Conservation (phyloP, 345 rosid species). For the Cochlearia excelsa region DNA sequence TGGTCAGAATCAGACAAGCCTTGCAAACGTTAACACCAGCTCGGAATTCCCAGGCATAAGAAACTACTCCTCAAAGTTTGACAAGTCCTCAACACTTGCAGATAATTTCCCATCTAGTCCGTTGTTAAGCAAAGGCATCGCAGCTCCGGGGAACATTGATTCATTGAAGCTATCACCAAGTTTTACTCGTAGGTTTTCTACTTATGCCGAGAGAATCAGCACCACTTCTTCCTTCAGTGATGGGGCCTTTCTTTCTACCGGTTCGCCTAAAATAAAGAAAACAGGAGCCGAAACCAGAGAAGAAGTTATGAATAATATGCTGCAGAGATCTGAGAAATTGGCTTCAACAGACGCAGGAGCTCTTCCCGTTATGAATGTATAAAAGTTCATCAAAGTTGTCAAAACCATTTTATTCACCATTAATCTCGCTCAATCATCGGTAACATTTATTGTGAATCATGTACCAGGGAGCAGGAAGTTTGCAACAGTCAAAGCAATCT, state of each 20-base stretch:
- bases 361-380: slow-evolving; percentile 62
- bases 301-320: slow-evolving; percentile 55
- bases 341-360: slow-evolving; percentile 44
- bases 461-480: slow-evolving; percentile 55
- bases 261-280: slow-evolving; percentile 80
- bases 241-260: slow-evolving; percentile 43
- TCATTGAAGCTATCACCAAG: slow-evolving; percentile 50
- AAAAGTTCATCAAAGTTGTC: neutral
- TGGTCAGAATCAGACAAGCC: slow-evolving; percentile 41
- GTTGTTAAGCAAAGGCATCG: slow-evolving; percentile 45
- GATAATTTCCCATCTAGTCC: slow-evolving; percentile 59
- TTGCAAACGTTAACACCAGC: slow-evolving; percentile 23
- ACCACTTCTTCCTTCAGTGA: slow-evolving; percentile 67
- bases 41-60: slow-evolving; percentile 46
- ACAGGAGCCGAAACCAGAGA: slow-evolving; percentile 72
- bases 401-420: neutral
- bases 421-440: neutral
- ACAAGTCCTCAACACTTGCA: slow-evolving; percentile 47
- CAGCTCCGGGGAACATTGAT: slow-evolving; percentile 50
- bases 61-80: slow-evolving; percentile 52
- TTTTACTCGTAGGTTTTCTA: slow-evolving; percentile 57
- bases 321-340: slow-evolving; percentile 51
- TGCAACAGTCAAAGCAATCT: slow-evolving; percentile 40
- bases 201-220: slow-evolving; percentile 80
- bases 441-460: neutral